Evolutionary conservation across 805 yeast species (phyloP), one percentile per base, ranked within the genome.

Genomic region (Lachancea quebecensis): DNA sequence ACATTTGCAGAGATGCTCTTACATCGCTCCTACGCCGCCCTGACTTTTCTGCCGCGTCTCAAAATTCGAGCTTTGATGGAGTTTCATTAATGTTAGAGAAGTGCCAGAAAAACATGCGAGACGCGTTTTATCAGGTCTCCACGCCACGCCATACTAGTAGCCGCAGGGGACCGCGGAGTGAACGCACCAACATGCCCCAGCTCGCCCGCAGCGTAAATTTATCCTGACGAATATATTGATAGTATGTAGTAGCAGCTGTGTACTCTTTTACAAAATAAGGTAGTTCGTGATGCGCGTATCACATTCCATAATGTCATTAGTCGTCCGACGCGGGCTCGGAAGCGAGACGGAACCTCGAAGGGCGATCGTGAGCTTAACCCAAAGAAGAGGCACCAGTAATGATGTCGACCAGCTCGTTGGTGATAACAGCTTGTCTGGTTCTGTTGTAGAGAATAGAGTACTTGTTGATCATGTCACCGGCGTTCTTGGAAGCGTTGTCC

Each of bases 401-500:
- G 66, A 93, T 93, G 75, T 93, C 99, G 66, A 93, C 99, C 82
- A 93, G 78, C 79, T 93, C 99, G 81, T 93, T 93, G 73, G 98
- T 90, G 66, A 91, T 91, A 67, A 90, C 96, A 58, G 97, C 96
- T 80, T 93, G 99, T 79, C 97, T 88, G 65, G 97, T 85, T 81
- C 99, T 91, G 90, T 93, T 93, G 77, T 93, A 93, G 73, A 93
- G 82, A 71, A 93, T 93, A 58, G 98, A 85, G 85, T 86, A 91
- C 67, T 79, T 84, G 74, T 79, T 81, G 68, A 93, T 93, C 98
- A 93, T 93, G 64, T 93, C 99, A 74, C 95, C 96, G 53, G 99
- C 99, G 69, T 91, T 91, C 93, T 93, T 91, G 59, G 97, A 89
- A 53, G 99, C 99, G 67, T 93, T 93, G 74, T 91, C 99, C 99